These are phyloP conservation scores for Pichia phayaonensis DNA, from an alignment of 805 yeast genomes.

Conservation along the genomic window DNA sequence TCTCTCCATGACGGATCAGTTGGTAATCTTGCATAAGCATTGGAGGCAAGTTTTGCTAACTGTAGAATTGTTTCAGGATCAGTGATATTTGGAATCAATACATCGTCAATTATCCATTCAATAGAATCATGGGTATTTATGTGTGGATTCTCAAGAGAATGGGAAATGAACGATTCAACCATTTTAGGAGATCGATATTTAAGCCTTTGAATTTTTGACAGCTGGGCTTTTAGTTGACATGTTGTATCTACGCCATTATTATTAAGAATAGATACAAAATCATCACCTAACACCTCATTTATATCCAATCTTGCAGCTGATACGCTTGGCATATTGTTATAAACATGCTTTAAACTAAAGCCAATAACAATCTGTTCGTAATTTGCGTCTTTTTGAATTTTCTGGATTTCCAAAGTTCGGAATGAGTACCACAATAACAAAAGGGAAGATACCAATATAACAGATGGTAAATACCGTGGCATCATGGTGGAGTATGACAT, in stretches of 20 bases:
- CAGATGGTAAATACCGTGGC: neutral
- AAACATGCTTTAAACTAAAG: conserved; percentile 5
- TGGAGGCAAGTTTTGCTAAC: conserved; percentile 78
- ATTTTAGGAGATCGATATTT: conserved; percentile 47
- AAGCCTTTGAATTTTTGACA: conserved; percentile 29
- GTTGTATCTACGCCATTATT: conserved; percentile 6
- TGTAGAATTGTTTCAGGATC: conserved; percentile 69
- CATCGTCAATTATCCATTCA: conserved; percentile 57
- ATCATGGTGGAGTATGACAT: neutral
- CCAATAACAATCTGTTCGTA: neutral
- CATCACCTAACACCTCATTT: neutral
- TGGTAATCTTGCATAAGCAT: conserved; percentile 83
- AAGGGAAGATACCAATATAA: neutral
- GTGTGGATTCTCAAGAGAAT: conserved; percentile 36
- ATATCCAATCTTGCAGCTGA: neutral
- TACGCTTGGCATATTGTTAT: neutral
- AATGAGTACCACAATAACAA: neutral
- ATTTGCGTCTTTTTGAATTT: neutral
- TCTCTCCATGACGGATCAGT: conserved; percentile 82
- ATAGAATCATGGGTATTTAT: conserved; percentile 33
- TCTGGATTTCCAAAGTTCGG: neutral
- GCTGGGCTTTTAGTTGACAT: conserved; percentile 13
- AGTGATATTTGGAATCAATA: conserved; percentile 62
- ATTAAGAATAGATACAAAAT: neutral
- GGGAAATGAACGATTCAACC: conserved; percentile 58